Percentiles rank a stretch among this genome's conserved stretches.
Evolutionary conservation across 805 yeast species (phyloP).

Genomic region (Starmerella stellata): DNA sequence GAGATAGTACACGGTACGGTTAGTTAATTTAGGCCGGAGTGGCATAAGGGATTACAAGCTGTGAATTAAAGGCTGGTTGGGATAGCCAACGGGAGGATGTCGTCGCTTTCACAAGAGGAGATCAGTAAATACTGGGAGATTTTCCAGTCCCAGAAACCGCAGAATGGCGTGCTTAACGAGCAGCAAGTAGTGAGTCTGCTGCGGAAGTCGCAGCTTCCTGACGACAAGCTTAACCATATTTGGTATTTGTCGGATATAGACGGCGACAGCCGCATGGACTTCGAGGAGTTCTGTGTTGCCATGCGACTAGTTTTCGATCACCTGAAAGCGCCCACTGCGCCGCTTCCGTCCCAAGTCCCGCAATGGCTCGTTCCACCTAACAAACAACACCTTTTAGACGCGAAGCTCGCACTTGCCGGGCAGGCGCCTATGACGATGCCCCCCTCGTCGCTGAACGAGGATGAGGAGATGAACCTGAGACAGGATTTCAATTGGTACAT

Average conservation of each 20-base stretch:
- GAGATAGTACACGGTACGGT: too few relatives aligned
- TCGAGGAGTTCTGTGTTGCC: constrained; percentile 94
- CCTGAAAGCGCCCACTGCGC: constrained; percentile 50
- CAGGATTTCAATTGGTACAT: constrained; percentile 91
- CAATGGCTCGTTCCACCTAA: constrained; percentile 84
- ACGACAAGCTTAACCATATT: constrained; percentile 56
- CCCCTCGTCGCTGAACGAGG: constrained; percentile 23
- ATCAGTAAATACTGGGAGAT: constrained; percentile 96
- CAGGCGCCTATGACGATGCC: constrained; percentile 8
- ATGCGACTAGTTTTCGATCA: constrained; percentile 88
- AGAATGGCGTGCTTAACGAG: constrained; percentile 59
- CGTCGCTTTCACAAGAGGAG: constrained; percentile 50
- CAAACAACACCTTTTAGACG: constrained; percentile 69
- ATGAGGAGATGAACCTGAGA: constrained; percentile 45
- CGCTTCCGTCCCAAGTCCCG: constrained; percentile 60
- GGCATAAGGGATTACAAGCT: too few relatives aligned
- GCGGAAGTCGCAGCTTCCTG: constrained; percentile 70
- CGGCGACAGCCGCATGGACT: constrained; percentile 76
- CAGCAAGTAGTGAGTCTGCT: constrained; percentile 71
- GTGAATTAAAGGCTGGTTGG: neutral
- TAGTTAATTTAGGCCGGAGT: too few relatives aligned
- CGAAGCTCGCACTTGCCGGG: constrained; percentile 41
- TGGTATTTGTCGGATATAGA: constrained; percentile 87
- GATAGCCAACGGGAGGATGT: constrained; percentile 8
- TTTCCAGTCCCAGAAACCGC: constrained; percentile 75